These are phyloP conservation scores for Brassica incana DNA, from an alignment of 345 rosid species.

Conservation along the genomic window DNA sequence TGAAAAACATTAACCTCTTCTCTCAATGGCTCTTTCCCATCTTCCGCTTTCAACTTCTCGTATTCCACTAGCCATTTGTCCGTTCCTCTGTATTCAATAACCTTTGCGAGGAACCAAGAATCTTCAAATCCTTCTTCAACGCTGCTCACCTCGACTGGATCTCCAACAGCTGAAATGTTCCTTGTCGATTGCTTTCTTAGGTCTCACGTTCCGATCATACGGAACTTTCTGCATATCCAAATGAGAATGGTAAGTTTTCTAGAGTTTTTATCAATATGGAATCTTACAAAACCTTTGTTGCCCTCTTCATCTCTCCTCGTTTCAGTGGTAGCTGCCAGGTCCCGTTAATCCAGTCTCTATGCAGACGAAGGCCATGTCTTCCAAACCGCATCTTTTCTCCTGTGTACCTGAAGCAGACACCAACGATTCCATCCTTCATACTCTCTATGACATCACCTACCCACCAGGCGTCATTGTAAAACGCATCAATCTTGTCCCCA, in stretches of 20 bases:
- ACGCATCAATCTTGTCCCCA: constrained; percentile 62
- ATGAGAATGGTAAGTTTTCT: constrained; percentile 6
- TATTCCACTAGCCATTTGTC: constrained; percentile 63
- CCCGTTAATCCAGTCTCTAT: constrained; percentile 63
- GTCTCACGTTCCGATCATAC: constrained; percentile 27
- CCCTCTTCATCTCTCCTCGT: constrained; percentile 26
- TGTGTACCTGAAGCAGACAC: constrained; percentile 46
- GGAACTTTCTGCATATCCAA: constrained; percentile 42
- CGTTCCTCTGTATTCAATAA: constrained; percentile 48
- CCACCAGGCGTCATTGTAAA: constrained; percentile 76
- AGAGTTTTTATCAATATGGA: constrained; percentile 5
- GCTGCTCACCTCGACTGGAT: constrained; percentile 64
- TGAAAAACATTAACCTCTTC: constrained; percentile 55
- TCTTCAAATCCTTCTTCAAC: constrained; percentile 86
- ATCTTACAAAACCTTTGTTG: constrained; percentile 17
- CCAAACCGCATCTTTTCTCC: constrained; percentile 47
- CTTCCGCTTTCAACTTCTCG: constrained; percentile 61
- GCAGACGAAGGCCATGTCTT: constrained; percentile 56
- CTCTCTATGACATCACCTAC: constrained; percentile 48
- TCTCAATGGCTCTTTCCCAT: constrained; percentile 59
- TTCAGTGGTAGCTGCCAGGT: constrained; percentile 45
- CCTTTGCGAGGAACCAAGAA: constrained; percentile 77
- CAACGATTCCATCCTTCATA: constrained; percentile 34
- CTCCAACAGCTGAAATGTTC: constrained; percentile 37
- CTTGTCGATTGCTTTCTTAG: constrained; percentile 15